Conservation (phyloP, 495 filamentous ascomycete species). For the Pyronema domesticum region DNA sequence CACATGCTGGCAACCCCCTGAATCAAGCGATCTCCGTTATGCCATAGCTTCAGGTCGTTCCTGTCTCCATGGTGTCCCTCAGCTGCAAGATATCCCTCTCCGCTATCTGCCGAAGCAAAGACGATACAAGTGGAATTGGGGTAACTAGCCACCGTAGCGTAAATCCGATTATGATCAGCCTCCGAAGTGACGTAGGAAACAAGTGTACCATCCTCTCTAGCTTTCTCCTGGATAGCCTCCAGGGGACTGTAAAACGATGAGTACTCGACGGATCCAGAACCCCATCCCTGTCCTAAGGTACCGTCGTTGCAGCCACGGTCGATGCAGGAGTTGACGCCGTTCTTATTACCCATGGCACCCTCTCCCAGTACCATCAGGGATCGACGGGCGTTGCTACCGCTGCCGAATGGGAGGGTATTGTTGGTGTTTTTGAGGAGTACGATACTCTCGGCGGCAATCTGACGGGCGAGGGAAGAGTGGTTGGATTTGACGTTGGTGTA, state of each 20-base stretch:
- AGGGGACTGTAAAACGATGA: slow-evolving; percentile 41
- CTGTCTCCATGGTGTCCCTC: slow-evolving; percentile 55
- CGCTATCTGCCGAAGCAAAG: slow-evolving; percentile 42
- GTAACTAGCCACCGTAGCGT: slow-evolving; percentile 5
- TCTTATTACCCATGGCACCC: slow-evolving; percentile 40
- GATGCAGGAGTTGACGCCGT: slow-evolving; percentile 46
- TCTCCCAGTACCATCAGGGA: slow-evolving; percentile 69
- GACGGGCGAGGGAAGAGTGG: slow-evolving; percentile 50
- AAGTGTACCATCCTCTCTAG: slow-evolving; percentile 10
- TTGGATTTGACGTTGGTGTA: slow-evolving; percentile 36
- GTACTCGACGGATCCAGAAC: slow-evolving; percentile 73
- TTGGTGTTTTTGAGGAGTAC: slow-evolving; percentile 42
- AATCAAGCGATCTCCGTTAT: slow-evolving; percentile 58
- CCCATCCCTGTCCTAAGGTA: slow-evolving; percentile 76
- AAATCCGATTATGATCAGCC: slow-evolving; percentile 11
- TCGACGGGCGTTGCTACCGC: slow-evolving; percentile 28
- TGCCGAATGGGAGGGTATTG: slow-evolving; percentile 12
- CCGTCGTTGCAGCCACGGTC: slow-evolving; percentile 71
- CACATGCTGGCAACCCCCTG: slow-evolving; percentile 52
- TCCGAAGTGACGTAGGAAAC: slow-evolving; percentile 12
- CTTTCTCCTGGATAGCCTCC: slow-evolving; percentile 10
- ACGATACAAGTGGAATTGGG: slow-evolving; percentile 33
- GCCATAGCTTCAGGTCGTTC: slow-evolving; percentile 61
- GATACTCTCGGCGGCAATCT: slow-evolving; percentile 67
- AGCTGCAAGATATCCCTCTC: slow-evolving; percentile 44